Conservation (phyloP, 805 yeast genomes). For the Metschnikowia lachancei region DNA sequence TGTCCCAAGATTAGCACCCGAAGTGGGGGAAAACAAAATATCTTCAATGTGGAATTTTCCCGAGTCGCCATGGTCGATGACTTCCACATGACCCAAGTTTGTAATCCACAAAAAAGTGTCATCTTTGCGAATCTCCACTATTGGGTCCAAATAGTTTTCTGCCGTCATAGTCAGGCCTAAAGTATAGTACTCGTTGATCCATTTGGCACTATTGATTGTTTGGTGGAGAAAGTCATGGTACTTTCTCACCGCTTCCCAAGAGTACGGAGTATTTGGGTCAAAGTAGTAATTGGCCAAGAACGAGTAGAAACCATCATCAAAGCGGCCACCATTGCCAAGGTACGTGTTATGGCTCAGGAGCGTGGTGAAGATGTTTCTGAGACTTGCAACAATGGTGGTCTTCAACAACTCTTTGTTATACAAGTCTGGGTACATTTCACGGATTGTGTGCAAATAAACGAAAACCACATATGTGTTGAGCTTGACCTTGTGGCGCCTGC, state of each 20-base stretch:
- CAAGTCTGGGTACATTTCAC: slow-evolving; percentile 2
- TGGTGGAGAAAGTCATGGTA: slow-evolving; percentile 8
- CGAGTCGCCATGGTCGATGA: slow-evolving; percentile 3
- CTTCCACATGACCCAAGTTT: slow-evolving; percentile 5
- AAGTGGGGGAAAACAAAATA: slow-evolving; percentile 1
- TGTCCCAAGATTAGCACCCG: slow-evolving; percentile 8
- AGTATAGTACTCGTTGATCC: slow-evolving; percentile 5
- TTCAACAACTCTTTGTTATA: slow-evolving; percentile 4
- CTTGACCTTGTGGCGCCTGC: slow-evolving; percentile 3
- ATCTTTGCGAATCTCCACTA: not conserved
- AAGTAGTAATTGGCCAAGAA: not conserved
- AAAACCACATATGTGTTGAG: slow-evolving; percentile 1
- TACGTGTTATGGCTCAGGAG: slow-evolving; percentile 2
- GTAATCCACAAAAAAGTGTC: slow-evolving; percentile 4
- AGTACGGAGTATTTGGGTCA: slow-evolving; percentile 3
- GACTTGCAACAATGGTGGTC: slow-evolving; percentile 2
- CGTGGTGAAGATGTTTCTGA: slow-evolving; percentile 1
- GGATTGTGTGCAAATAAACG: slow-evolving; percentile 6
- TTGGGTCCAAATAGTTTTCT: slow-evolving; percentile 1
- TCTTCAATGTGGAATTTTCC: slow-evolving; percentile 4
- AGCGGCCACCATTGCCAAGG: not conserved
- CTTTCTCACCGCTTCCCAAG: slow-evolving; percentile 4
- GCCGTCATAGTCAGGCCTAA: slow-evolving; percentile 5
- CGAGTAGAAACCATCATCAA: slow-evolving; percentile 7
- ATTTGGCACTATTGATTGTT: not conserved